Percentiles rank a stretch among this genome's conserved stretches.
Conservation (phyloP, 2,329 filamentous ascomycete genomes). For the Torrubiellomyces zombiae region DNA sequence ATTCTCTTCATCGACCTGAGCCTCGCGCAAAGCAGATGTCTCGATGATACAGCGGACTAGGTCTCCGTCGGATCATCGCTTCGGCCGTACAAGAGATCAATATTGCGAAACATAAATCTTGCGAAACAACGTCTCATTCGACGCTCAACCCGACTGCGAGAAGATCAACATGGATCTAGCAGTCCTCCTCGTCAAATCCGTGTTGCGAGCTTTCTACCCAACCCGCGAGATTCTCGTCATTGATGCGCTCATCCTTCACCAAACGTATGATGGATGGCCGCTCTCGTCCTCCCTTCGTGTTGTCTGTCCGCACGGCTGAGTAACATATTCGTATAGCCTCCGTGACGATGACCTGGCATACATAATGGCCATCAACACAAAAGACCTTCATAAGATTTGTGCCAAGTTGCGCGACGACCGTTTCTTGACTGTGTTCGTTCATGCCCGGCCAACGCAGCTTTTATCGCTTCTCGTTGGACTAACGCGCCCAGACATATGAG, state of each 20-base stretch:
- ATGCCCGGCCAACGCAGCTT: slow-evolving; percentile 1
- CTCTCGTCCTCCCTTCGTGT: too few relatives aligned
- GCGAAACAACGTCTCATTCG: too few relatives aligned
- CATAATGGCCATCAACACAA: slow-evolving; percentile 76
- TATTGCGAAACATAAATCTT: too few relatives aligned
- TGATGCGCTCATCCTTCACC: slow-evolving; percentile 75
- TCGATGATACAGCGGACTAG: too few relatives aligned
- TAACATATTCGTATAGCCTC: slow-evolving; percentile 62
- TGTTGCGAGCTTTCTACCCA: slow-evolving; percentile 73
- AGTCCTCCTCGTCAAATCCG: slow-evolving; percentile 71
- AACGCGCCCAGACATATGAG: slow-evolving; percentile 39
- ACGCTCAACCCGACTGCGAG: too few relatives aligned
- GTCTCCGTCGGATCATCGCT: too few relatives aligned
- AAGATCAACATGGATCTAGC: slow-evolving; percentile 35
- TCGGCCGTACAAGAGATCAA: too few relatives aligned
- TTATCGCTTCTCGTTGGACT: slow-evolving; percentile 14
- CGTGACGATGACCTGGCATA: slow-evolving; percentile 79
- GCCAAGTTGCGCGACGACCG: slow-evolving; percentile 74
- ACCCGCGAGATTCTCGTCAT: slow-evolving; percentile 72
- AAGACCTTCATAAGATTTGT: slow-evolving; percentile 81
- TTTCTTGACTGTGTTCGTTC: slow-evolving; percentile 58
- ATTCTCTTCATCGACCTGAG: too few relatives aligned
- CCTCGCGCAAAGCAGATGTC: too few relatives aligned
- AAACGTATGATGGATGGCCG: slow-evolving; percentile 55
- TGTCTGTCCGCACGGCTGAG: too few relatives aligned